Evolutionary conservation across 1,139 yeast species (phyloP).

Genomic region (Hanseniaspora uvarum): DNA sequence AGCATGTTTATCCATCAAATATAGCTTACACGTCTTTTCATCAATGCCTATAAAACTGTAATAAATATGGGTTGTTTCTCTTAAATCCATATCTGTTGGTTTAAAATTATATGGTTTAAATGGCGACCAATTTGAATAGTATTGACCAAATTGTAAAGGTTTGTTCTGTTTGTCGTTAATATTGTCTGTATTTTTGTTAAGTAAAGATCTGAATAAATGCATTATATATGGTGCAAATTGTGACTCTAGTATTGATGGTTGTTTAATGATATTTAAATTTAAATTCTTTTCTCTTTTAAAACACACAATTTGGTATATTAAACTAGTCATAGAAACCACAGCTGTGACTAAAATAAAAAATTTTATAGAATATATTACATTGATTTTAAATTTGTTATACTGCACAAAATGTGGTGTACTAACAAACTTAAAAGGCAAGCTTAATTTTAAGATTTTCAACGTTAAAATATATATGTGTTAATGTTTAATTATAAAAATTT

Average conservation of each 20-base stretch:
- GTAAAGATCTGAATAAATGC: neutral
- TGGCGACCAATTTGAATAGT: slow-evolving; percentile 62
- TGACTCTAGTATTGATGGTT: neutral
- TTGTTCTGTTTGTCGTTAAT: neutral
- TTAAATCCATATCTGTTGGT: slow-evolving; percentile 56
- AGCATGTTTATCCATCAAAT: slow-evolving; percentile 57
- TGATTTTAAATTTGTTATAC: neutral
- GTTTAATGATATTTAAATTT: neutral
- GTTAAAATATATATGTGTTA: no score
- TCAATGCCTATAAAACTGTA: slow-evolving; percentile 67
- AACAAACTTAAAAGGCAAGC: neutral
- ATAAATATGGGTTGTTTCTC: slow-evolving; percentile 53
- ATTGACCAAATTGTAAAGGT: slow-evolving; percentile 30
- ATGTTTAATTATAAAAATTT: no score
- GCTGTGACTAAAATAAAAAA: neutral
- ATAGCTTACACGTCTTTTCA: slow-evolving; percentile 42
- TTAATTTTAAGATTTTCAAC: neutral
- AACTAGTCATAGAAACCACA: no score
- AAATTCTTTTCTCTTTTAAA: neutral
- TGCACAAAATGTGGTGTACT: neutral
- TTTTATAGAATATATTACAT: neutral
- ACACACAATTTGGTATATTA: neutral
- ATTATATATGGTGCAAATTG: neutral
- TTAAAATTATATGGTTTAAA: slow-evolving; percentile 48
- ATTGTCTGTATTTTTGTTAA: neutral